Conservation (phyloP, 2,329 filamentous ascomycete species). For the Arthrocladium fulminans region DNA sequence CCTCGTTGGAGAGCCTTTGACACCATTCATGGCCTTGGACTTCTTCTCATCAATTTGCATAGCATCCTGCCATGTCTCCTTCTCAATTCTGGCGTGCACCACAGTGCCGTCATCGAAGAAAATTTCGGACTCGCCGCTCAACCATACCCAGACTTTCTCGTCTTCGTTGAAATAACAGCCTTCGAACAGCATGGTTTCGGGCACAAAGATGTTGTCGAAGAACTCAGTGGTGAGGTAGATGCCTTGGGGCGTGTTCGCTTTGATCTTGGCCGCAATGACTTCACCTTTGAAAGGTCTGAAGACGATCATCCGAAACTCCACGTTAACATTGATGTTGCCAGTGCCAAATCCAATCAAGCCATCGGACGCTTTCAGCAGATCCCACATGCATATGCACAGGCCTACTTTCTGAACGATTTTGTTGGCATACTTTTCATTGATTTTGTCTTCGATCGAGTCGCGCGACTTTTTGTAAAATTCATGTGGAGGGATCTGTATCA, state of each 20-base stretch:
- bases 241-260: conserved; percentile 60
- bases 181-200: conserved; percentile 62
- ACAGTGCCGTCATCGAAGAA: conserved; percentile 87
- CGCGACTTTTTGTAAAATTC: conserved; percentile 78
- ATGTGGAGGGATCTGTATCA: conserved; percentile 83
- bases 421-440: conserved; percentile 95
- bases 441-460: conserved; percentile 86
- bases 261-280: conserved; percentile 77
- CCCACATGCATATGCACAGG: conserved; percentile 87
- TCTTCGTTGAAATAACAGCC: conserved; percentile 65
- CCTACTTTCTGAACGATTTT: conserved; percentile 93
- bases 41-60: conserved; percentile 4
- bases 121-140: conserved; percentile 61
- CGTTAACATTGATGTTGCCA: conserved; percentile 88
- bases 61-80: conserved; percentile 77
- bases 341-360: conserved; percentile 88
- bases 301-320: conserved; percentile 86
- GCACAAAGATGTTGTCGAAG: conserved; percentile 86
- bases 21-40: conserved; percentile 35
- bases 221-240: conserved; percentile 81
- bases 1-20: conserved; percentile 11
- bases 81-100: conserved; percentile 75
- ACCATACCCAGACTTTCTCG: conserved; percentile 80
- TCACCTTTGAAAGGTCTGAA: conserved; percentile 96
- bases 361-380: conserved; percentile 80